Base-by-base conservation (phyloP, 345 rosid genomes). In the Dimocarpus longan region DNA sequence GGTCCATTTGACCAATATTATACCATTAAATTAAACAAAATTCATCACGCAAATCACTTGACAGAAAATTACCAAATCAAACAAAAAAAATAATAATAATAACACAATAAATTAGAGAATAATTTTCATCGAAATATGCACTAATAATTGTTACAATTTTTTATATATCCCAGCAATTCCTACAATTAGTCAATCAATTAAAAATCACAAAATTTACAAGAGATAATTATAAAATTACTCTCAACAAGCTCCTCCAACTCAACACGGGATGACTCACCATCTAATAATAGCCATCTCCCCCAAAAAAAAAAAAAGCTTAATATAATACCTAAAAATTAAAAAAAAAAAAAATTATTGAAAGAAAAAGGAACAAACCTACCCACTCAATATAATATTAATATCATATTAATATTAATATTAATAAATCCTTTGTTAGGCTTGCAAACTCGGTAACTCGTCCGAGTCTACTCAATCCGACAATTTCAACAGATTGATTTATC, bases 201-300 rank as follows among this genome's bases (percentile, higher is more conserved):
- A 56, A 70, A 77, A 69, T 80, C 71, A 44, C 68, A 3, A 46
- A 40, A 82, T 87, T 85, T 83, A 85, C 88, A 87, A 69, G 66
- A 72, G 75, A 77, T 26, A n/a, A 65, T 32, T 24, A 56, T 59
- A 46, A 76, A 50, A n/a, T 40, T 44, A 71, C 44, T 16, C 66
- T 44, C 71, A 57, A 19, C 44, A 54, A 2, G 3, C 52, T 15
- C 32, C 54, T 40, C 74, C 26, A 59, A 28, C 64, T 78, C 39
- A 73, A 79, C 83, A 81, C 73, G 82, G 87, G 88, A 87, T 80
- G 88, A 84, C 87, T 79, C 81, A 83, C 52, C 52, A 46, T 2
- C 52, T 46, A 7, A 7, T 46, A 4, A 77, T 69, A n/a, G 83
- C 82, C 90, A 87, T 85, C 85, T 83, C 88, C 84, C n/a, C 22